phyloP scores from a whole-genome alignment of 768 basidiomycete species.

The Mrakia hoshinonis region DNA sequence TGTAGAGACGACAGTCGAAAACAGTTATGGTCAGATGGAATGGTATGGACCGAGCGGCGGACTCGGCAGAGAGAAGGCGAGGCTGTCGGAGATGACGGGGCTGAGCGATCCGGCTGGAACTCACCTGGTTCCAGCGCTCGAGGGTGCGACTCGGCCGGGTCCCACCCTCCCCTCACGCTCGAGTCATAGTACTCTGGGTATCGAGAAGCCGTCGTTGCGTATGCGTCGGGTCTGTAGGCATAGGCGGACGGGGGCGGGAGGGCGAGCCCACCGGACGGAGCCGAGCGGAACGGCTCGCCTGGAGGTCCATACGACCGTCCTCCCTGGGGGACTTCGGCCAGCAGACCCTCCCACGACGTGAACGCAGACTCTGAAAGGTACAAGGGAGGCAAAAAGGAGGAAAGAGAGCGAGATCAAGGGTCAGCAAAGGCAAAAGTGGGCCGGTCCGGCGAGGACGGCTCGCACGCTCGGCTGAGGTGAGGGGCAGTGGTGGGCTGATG shows the following conservation, averaged over 20 bases:
- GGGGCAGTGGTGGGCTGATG: neutral
- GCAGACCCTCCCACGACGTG: conserved; percentile 3
- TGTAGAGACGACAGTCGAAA: neutral
- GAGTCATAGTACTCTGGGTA: too few relatives aligned
- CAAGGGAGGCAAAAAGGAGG: neutral
- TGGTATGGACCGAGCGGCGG: neutral
- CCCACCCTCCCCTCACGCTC: too few relatives aligned
- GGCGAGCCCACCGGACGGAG: too few relatives aligned
- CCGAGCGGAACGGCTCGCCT: neutral
- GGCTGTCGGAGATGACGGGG: neutral
- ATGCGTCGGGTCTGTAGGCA: too few relatives aligned
- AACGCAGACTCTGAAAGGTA: neutral
- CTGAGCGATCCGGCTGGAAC: neutral
- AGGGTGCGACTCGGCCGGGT: too few relatives aligned
- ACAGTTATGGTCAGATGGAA: neutral
- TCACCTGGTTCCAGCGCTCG: too few relatives aligned
- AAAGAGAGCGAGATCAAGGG: neutral
- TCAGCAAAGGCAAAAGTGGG: neutral
- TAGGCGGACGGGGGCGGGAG: too few relatives aligned
- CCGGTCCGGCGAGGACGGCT: neutral
- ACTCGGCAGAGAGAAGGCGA: neutral
- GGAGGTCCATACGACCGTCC: neutral
- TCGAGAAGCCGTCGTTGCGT: too few relatives aligned
- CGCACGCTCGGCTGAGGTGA: too few relatives aligned
- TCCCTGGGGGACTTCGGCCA: neutral